Conservation (phyloP, 2,329 filamentous ascomycete species). For the Leptographium galeiforme region DNA sequence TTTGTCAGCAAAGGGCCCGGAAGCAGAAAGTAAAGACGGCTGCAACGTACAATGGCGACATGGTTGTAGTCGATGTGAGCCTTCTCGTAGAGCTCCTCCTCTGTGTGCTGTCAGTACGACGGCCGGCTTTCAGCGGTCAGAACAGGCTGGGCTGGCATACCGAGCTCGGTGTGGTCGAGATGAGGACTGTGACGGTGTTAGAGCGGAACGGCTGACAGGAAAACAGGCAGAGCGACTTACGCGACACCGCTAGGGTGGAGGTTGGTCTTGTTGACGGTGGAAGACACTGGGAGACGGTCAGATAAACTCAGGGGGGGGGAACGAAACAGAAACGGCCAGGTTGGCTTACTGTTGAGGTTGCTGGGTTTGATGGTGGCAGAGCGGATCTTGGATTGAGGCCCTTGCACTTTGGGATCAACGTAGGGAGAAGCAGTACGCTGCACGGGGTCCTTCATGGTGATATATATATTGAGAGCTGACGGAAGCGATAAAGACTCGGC, state of each 20-base stretch:
- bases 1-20: neutral
- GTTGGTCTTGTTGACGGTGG: slow-evolving; percentile 75
- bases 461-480: neutral
- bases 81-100: slow-evolving; percentile 93
- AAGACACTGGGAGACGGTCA: slow-evolving; percentile 31
- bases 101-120: slow-evolving; percentile 16
- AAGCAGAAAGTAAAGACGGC: slow-evolving; percentile 1
- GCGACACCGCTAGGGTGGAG: slow-evolving; percentile 83
- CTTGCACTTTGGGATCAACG: slow-evolving; percentile 29
- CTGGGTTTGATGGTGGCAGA: slow-evolving; percentile 16
- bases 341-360: slow-evolving; percentile 17
- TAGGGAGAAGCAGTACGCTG: slow-evolving; percentile 30
- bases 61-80: slow-evolving; percentile 99
- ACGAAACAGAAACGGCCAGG: slow-evolving; percentile 11
- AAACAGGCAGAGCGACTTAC: slow-evolving; percentile 41
- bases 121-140: neutral
- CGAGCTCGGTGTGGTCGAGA: slow-evolving; percentile 84
- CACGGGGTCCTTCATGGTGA: slow-evolving; percentile 25
- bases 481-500: neutral
- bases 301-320: no score
- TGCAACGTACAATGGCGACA: slow-evolving; percentile 73
- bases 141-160: slow-evolving; percentile 20
- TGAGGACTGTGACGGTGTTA: slow-evolving; percentile 41
- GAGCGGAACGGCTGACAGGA: slow-evolving; percentile 10
- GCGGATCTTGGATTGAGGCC: slow-evolving; percentile 27